Evolutionary conservation across 2,329 filamentous ascomycete genomes (phyloP), one percentile per base, ranked within the genome.

Genomic region (Nigrograna mackinnonii): DNA sequence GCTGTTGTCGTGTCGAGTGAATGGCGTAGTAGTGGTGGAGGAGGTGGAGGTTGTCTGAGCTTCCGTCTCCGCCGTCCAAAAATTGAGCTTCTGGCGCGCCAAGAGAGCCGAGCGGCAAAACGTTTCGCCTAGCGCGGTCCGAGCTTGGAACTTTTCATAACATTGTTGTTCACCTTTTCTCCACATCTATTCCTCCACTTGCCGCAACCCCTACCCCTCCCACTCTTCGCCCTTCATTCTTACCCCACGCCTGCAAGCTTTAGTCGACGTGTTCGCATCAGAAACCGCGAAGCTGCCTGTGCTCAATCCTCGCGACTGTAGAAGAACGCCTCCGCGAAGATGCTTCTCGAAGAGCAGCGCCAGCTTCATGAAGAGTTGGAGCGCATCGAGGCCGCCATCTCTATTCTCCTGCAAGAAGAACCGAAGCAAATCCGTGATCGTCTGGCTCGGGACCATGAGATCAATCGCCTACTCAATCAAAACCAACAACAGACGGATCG

Each of bases 281-380:
- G n/a, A n/a, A n/a, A n/a, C n/a, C n/a, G n/a, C n/a, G n/a, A n/a
- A n/a, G n/a, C n/a, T n/a, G n/a, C n/a, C n/a, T n/a, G n/a, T n/a
- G n/a, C n/a, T n/a, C n/a, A n/a, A n/a, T n/a, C n/a, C n/a, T n/a
- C n/a, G n/a, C n/a, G n/a, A n/a, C n/a, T n/a, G n/a, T n/a, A n/a
- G n/a, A n/a, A n/a, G n/a, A n/a, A n/a, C 24, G 24, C 24, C 16
- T 4, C 18, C 18, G 31, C 50, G 53, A 66, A 32, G 26, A 84
- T 96, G 91, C 76, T 95, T 55, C 74, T 96, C 51, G 95, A 99
- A 77, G 91, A 97, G 58, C 87, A 97, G 73, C 83, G 94, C 58
- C 91, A 89, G 62, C 83, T 96, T 58, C 91, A 96, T 60, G 94
- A 99, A 81, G 94, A 99, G 72, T 76, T 99, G 37, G 94, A 99